Base-by-base conservation (phyloP, 164 flowering plant species). In the Macadamia tetraphylla region DNA sequence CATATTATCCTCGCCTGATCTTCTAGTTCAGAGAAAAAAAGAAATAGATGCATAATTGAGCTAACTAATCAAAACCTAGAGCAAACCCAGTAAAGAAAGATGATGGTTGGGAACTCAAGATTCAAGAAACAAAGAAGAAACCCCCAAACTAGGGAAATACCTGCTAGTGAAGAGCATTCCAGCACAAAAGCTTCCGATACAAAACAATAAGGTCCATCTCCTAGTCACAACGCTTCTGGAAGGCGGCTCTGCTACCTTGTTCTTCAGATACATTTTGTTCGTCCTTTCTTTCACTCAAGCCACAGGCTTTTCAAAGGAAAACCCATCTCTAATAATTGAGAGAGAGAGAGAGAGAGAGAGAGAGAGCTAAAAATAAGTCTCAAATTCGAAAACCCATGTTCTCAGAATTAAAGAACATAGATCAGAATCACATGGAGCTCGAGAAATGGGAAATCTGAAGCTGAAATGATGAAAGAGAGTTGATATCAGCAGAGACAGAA, bases 161-260 rank as follows among this genome's bases (percentile, higher is more conserved):
- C 89, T 85, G 82, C 77, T 82, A 59, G 92, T 84, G 86, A 90
- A 86, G 77, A 86, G 76, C 79, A 84, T 78, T 48, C 96, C 96
- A 65, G 78, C 84, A 68, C 87, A 86, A 78, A 90, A 90, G 75
- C 96, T 82, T 42, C 83, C 76, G 11, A 88, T 29, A 70, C 96
- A 88, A 35, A 89, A 81, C 62, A 86, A 75, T 65, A 86, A 64
- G 30, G 76, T 76, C 84, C 78, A 81, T 32, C 80, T 87, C 48
- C 82, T 72, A 1, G 94, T 67, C 6, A 83, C 59, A 29, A 75
- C 69, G 66, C 64, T 80, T 57, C 74, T 87, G 5, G 79, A 68
- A 71, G 68, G 30, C 1, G 51, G 30, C 58, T 83, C 88, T 48
- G 57, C 70, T 71, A 70, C 81, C 80, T 82, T 87, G 69, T 73